Evolutionary conservation across 129 eudicot genomes (phyloP), one percentile per base, ranked within the genome.

Genomic region (Lonicera japonica): DNA sequence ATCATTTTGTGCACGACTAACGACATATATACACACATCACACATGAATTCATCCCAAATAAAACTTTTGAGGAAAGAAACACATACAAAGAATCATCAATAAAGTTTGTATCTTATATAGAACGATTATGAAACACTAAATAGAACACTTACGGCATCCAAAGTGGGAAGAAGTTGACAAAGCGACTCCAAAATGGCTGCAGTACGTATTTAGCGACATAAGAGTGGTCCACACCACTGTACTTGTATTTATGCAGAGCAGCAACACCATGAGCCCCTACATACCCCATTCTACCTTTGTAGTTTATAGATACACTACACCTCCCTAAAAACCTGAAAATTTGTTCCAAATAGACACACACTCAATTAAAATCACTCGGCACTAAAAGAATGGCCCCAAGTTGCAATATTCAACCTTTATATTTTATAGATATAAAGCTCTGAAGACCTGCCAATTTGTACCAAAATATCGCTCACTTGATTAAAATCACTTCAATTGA

Each of bases 211-310:
- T 94, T 94, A 45, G 99, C 79, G 19, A 94, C 65, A 40, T 72
- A 77, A 0, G 99, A 94, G 82, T 94, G 86, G 75, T 94, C 99
- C 39, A 85, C 99, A 34, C 99, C 99, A 58, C 99, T 94, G 68
- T 94, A 94, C 79, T 94, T 94, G 84, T 94, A 75, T 43, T 70
- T 83, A 69, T 80, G 92, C 65, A 94, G 60, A 10, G 99, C 79
- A 24, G 77, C 76, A 65, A 88, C 83, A 41, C 99, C 99, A 79
- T 88, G 95, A 39, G 67, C 68, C 39, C 99, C 99, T 58, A 92
- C 79, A 59, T 92, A 87, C 3, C 95, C 88, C 87, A 92, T 85
- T 57, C 36, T 29, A 6, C 36, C 36, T 29, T 29, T 29, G 6
- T 29, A 29, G 71, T 70, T 1, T 41, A 24, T 60, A 67, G 17